Conservation (phyloP, 2,329 filamentous ascomycete species). For the Colletotrichum tropicicola region DNA sequence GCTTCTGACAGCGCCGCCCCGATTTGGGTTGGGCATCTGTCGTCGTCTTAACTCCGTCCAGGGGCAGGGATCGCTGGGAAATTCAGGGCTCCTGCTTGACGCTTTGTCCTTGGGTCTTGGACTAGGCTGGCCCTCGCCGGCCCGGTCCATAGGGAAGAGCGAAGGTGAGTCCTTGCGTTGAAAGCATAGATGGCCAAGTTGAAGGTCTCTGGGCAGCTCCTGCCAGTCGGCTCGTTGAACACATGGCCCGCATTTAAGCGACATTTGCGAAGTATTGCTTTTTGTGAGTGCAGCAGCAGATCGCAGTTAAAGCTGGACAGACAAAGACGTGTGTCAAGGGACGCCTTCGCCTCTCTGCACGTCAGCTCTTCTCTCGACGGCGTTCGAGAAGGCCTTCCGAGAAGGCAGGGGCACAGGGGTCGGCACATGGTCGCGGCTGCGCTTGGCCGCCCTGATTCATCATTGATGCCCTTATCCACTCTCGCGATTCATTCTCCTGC, state of each 20-base stretch:
- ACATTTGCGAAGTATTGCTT: not conserved
- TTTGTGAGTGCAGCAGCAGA: not conserved
- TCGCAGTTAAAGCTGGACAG: not conserved
- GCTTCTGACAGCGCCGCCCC: not conserved
- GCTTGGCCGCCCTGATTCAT: slow-evolving; percentile 3
- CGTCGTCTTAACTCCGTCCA: slow-evolving; percentile 17
- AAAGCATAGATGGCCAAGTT: not conserved
- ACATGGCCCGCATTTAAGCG: not conserved
- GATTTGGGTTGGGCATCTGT: not conserved
- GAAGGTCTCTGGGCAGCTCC: not conserved
- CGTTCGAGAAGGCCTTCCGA: slow-evolving; percentile 4
- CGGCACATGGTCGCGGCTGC: not conserved
- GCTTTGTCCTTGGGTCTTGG: slow-evolving; percentile 16
- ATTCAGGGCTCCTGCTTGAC: slow-evolving; percentile 28
- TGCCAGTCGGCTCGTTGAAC: not conserved
- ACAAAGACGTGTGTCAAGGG: not conserved
- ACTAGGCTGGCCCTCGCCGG: slow-evolving; percentile 15
- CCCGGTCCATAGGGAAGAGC: slow-evolving; percentile 16
- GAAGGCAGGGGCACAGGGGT: not conserved
- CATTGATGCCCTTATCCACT: not conserved
- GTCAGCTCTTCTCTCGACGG: not conserved
- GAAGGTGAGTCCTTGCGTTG: slow-evolving; percentile 4
- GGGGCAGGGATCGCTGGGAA: slow-evolving; percentile 15
- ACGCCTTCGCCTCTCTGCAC: not conserved
- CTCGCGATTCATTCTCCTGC: not conserved